Conservation (phyloP, 2,329 filamentous ascomycete species). For the Phaeosphaeriaceae sp. region DNA sequence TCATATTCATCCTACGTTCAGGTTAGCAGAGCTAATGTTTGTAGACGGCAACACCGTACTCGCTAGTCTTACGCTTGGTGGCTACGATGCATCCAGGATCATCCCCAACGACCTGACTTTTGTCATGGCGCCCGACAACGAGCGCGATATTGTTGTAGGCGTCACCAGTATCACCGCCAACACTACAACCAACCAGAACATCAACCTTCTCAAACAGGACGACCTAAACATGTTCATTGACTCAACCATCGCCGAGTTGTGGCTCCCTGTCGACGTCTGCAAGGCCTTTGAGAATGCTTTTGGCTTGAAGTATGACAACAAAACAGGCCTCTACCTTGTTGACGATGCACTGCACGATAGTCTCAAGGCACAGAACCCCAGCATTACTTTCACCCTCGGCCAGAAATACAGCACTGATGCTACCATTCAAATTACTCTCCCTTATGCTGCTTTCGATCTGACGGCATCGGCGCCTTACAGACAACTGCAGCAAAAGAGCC, state of each 20-base stretch:
- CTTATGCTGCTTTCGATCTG: slow-evolving; percentile 60
- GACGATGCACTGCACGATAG: slow-evolving; percentile 63
- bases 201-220: slow-evolving; percentile 44
- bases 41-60: slow-evolving; percentile 46
- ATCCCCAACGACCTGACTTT: slow-evolving; percentile 69
- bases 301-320: slow-evolving; percentile 70
- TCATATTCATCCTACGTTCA: slow-evolving; percentile 6
- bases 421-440: slow-evolving; percentile 55
- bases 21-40: slow-evolving; percentile 12
- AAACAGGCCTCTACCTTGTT: slow-evolving; percentile 71
- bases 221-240: slow-evolving; percentile 57
- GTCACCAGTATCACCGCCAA: slow-evolving; percentile 53
- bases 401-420: slow-evolving; percentile 42
- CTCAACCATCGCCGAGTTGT: slow-evolving; percentile 58
- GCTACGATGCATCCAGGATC: slow-evolving; percentile 72
- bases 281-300: slow-evolving; percentile 70
- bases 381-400: slow-evolving; percentile 54
- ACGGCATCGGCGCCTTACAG: slow-evolving; percentile 58
- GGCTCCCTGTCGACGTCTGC: slow-evolving; percentile 63
- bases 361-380: slow-evolving; percentile 54
- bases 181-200: slow-evolving; percentile 38
- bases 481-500: slow-evolving; percentile 67
- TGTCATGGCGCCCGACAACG: slow-evolving; percentile 62
- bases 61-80: slow-evolving; percentile 69
- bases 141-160: slow-evolving; percentile 68